Evolutionary conservation across 1,284 basidiomycete genomes (phyloP), one percentile per base, ranked within the genome.

Genomic region (Malassezia nana): DNA sequence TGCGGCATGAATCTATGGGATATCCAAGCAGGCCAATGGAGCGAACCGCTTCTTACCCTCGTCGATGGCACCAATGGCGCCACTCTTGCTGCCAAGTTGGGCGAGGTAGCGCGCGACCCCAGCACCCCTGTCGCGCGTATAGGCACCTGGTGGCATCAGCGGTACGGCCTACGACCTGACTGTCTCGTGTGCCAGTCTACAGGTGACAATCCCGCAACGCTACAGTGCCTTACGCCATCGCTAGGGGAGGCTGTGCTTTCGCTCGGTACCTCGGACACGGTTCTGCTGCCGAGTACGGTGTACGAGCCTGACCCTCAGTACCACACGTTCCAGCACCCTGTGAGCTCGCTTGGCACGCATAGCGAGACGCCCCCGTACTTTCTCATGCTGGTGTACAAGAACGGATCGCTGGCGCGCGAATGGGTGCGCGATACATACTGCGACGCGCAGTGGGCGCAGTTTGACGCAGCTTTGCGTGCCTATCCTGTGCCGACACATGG

Each of bases 201-300:
- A 0, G 89, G 89, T 10, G 89, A 94, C 74, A 94, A 94, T 72
- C 85, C 89, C 3, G 87, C 87, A 1, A 89, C 87, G 2, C 83
- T 91, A 58, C 80, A 89, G 42, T 82, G 84, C 2, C 79, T 89
- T 45, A 74, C 73, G 20, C 55, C 74, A n/a, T 52, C 57, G n/a
- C 83, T 84, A n/a, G 81, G 85, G 57, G 87, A 92, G 69, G 89
- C 87, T 6, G 79, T 92, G 33, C 80, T 92, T 28, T 89, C 87
- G 9, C 80, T 92, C n/a, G 89, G 89, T 28, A 94, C 89, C 6
- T 89, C 87, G 0, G 89, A 89, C 12, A 91, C 89, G 0, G 82
- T 89, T 60, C 79, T 91, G 18, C 80, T 91, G 44, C 85, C 86
- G 3, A 67, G 68, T 24, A 51, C 58, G 30, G 49, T 61, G 28